A percentile compares a stretch with the other conserved stretches of the same genome.
These are phyloP conservation scores for Globisporangium orthogonon DNA, from an alignment of 352 stramenopile species.

Conservation along the genomic window DNA sequence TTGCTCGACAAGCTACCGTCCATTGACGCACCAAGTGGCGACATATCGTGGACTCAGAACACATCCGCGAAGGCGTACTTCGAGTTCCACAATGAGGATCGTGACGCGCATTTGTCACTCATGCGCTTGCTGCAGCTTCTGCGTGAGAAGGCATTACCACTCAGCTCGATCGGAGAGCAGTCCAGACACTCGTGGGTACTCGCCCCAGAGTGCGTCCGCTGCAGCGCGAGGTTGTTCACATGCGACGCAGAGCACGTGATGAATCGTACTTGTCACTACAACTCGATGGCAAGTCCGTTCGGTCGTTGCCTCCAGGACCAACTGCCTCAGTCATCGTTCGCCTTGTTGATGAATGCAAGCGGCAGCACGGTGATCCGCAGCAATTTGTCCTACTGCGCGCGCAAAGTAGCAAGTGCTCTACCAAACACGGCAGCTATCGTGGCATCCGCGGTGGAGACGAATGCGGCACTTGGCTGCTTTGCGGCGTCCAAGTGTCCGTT, in stretches of 20 bases:
- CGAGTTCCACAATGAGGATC: constrained; percentile 4
- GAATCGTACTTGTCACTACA: constrained; percentile 13
- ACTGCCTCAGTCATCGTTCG: neutral
- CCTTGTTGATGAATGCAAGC: constrained; percentile 1
- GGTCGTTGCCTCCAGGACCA: constrained; percentile 11
- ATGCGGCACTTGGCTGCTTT: constrained; percentile 14
- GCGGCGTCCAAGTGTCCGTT: constrained; percentile 14
- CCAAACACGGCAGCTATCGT: neutral
- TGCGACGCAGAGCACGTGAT: constrained; percentile 4
- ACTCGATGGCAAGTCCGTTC: constrained; percentile 7
- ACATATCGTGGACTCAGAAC: constrained; percentile 6
- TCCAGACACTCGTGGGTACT: constrained; percentile 12
- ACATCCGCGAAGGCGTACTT: constrained; percentile 6
- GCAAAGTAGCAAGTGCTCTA: neutral
- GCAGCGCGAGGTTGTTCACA: constrained; percentile 10
- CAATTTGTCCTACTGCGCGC: constrained; percentile 6
- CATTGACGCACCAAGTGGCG: neutral
- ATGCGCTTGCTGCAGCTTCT: constrained; percentile 5
- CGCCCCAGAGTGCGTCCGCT: constrained; percentile 11
- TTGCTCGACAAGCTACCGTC: constrained; percentile 5
- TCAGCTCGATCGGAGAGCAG: constrained; percentile 3
- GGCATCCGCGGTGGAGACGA: neutral
- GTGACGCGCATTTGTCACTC: neutral
- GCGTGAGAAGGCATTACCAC: neutral
- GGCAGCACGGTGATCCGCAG: neutral